Base-by-base conservation (phyloP, 495 filamentous ascomycete species). In the Aspergillus haitiensis region DNA sequence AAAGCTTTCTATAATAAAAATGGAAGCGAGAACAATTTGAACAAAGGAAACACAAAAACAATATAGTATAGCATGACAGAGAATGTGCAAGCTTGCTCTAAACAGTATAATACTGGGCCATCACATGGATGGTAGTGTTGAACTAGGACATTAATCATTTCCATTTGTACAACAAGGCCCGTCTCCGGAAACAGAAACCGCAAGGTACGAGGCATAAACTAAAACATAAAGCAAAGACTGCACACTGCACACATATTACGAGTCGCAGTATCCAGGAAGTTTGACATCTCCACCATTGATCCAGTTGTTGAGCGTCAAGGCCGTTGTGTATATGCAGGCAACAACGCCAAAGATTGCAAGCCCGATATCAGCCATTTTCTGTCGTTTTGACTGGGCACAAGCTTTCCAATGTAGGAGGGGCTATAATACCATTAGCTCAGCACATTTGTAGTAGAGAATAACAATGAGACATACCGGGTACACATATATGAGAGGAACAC, bases 401-500 rank as follows among this genome's bases (percentile, higher is more conserved):
- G 83, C 92, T 68, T 81, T 88, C 69, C 88, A 86, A 70, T 98
- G 94, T 15, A 98, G 83, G 64, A 98, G 80, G 37, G 94, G 92
- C 91, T 96, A 63, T 47, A 48, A 56, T 27, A 21, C 3, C 12
- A 47, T 21, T 5, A n/a, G 12, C 50, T 47, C 55, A 56, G 65
- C 51, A 69, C 60, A 12, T 37, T 42, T 9, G 27, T 36, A 15
- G 39, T 44, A 39, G 21, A 42, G 12, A 7, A 33, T 10, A 47
- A 44, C 42, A 78, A 49, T 49, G 55, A 50, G 34, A 82, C 87
- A 77, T 82, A 96, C 92, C 55, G 94, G 95, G 70, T 98, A 98
- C 48, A 98, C 95, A 68, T 97, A 98, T 64, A 98, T 93, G 62
- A 98, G 77, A 33, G 94, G 94, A 68, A 98, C 92, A 74, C 94